Evolutionary conservation across 441 rosid genomes (phyloP).

Genomic region (Syzygium syzygioides): DNA sequence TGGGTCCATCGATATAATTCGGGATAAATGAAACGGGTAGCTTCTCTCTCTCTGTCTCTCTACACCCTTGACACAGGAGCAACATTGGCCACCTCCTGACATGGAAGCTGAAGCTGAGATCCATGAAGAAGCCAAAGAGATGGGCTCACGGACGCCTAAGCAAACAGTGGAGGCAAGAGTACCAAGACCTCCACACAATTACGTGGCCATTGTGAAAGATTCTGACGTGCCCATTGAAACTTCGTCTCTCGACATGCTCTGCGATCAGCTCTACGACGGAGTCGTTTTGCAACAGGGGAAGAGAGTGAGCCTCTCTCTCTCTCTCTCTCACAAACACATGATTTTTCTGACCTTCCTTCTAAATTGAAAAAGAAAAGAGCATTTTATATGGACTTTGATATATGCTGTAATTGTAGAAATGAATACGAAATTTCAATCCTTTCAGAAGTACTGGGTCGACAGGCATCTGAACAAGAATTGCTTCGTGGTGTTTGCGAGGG

Average conservation of each 20-base stretch:
- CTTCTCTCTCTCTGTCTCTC: no score
- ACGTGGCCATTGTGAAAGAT: not conserved
- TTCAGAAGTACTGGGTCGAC: constrained; percentile 2
- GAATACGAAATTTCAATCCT: not conserved
- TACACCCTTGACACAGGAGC: no score
- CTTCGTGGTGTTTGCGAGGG: constrained; percentile 3
- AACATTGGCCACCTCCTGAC: no score
- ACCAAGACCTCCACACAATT: not conserved
- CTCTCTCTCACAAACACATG: no score
- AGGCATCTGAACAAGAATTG: not conserved
- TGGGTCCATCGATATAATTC: no score
- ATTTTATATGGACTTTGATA: not conserved
- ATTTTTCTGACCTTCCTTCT: not conserved
- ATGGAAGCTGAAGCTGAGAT: not conserved
- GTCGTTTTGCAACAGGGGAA: not conserved
- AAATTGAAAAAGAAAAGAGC: not conserved
- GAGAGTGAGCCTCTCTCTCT: not conserved
- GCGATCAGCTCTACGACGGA: not conserved
- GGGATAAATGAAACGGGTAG: no score
- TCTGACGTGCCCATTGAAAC: not conserved
- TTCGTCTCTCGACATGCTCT: not conserved
- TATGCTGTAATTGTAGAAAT: not conserved
- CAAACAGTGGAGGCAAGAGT: not conserved
- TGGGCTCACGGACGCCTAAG: not conserved
- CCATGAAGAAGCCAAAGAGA: not conserved